phyloP scores from a whole-genome alignment of 225 moss, liverwort and hornwort genomes.

The Pleurozium schreberi region DNA sequence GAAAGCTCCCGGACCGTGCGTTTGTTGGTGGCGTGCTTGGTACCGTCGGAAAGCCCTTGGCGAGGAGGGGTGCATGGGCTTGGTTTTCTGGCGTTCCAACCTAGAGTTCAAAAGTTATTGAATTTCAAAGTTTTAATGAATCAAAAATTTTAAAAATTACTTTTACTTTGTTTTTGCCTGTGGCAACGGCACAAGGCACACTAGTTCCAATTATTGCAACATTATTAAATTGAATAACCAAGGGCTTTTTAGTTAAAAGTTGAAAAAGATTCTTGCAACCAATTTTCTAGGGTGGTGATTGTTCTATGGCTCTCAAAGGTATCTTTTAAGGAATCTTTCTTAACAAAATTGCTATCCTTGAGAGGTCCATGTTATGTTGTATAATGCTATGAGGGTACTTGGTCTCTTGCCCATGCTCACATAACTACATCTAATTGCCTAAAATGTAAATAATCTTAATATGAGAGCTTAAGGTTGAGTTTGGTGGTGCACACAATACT shows the following conservation, averaged over 20 bases:
- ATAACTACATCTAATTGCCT: neutral
- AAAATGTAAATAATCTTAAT: neutral
- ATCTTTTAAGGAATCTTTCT: neutral
- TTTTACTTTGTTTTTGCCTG: too few relatives aligned
- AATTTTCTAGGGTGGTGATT: neutral
- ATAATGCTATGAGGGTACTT: neutral
- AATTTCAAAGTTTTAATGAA: too few relatives aligned
- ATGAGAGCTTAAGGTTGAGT: neutral
- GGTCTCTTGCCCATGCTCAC: neutral
- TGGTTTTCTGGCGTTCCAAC: too few relatives aligned
- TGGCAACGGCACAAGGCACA: too few relatives aligned
- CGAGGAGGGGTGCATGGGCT: too few relatives aligned
- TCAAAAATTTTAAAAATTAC: too few relatives aligned
- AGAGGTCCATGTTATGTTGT: too few relatives aligned
- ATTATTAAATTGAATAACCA: neutral
- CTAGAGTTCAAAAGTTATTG: too few relatives aligned
- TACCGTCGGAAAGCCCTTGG: too few relatives aligned
- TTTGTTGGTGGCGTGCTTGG: too few relatives aligned
- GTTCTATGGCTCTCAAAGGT: neutral
- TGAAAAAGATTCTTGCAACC: neutral
- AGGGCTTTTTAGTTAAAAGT: neutral
- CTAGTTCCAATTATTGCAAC: neutral
- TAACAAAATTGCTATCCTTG: fast-evolving
- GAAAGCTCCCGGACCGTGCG: too few relatives aligned
- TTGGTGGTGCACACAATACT: neutral